phyloP scores from a whole-genome alignment of 495 filamentous ascomycete species.

The Oleoguttula mirabilis region DNA sequence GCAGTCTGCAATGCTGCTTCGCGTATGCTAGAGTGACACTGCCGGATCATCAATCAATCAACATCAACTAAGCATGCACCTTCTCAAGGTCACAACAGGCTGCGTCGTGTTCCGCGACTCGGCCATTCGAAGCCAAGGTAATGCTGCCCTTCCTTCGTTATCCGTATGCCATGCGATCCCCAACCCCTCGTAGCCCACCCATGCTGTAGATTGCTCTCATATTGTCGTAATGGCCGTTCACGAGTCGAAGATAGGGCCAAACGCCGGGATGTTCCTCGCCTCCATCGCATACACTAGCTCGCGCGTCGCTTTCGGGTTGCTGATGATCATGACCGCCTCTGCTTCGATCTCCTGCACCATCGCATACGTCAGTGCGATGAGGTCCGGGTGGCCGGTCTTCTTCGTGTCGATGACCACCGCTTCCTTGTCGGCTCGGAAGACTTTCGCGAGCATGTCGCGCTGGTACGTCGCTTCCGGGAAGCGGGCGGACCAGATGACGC shows the following conservation, averaged over 20 bases:
- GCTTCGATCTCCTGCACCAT: constrained; percentile 46
- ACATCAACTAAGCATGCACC: too few species aligned
- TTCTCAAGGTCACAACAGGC: too few species aligned
- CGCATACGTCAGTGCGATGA: constrained; percentile 46
- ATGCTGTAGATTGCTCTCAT: too few species aligned
- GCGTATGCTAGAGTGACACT: too few species aligned
- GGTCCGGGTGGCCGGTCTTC: constrained; percentile 37
- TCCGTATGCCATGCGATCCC: too few species aligned
- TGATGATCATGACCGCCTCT: constrained; percentile 67
- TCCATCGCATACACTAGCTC: constrained; percentile 66
- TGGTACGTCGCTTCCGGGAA: constrained; percentile 44
- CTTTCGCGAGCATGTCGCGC: constrained; percentile 38
- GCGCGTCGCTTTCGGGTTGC: constrained; percentile 58
- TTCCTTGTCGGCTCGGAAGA: constrained; percentile 38
- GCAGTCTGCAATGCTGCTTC: too few species aligned
- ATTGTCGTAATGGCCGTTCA: too few species aligned
- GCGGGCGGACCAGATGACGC: constrained; percentile 49
- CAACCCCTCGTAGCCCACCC: too few species aligned
- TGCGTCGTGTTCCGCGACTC: too few species aligned
- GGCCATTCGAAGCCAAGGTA: too few species aligned
- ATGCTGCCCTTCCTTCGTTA: too few species aligned
- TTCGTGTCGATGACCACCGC: constrained; percentile 46
- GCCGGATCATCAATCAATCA: too few species aligned
- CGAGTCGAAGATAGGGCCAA: constrained; percentile 73
- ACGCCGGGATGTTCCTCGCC: constrained; percentile 54